Evolutionary conservation across 2,329 filamentous ascomycete genomes (phyloP), one percentile per base, ranked within the genome.

Genomic region (Teratosphaeria gauchensis): DNA sequence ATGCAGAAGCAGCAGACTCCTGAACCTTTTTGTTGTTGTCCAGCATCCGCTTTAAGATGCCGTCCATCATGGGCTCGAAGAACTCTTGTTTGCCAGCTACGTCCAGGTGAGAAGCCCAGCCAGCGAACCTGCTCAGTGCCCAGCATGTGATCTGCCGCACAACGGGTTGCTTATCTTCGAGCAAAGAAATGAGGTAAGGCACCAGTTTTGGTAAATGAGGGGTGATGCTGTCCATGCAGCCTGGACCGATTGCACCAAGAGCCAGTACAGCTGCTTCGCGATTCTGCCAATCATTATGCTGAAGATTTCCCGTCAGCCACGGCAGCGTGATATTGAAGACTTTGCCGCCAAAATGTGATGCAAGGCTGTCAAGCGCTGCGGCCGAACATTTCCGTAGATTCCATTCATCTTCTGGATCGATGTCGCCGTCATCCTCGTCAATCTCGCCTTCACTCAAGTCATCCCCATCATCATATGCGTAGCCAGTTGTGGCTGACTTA

Each of bases 21-120:
- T 99, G 94, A 0, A 99, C 94, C 72, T 92, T 91, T 79, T 99
- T 99, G 80, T 97, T 97, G 72, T 84, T 86, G 75, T 99, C 94
- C 53, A 99, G 80, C 94, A 99, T 99, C 70, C 92, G 89, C 61
- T 85, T 86, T 59, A 99, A 78, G 54, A 99, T 92, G 5, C 92
- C 94, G 63, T 96, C 92, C 91, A 99, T 96, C 82, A 97, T 89
- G 0, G 92, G 92, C 68, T 94, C 88, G 68, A 99, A 99, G 74
- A 84, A 96, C 59, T 84, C 82, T 56, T 86, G 82, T 69, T 87
- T 87, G 63, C 91, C 83, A 19, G 78, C 76, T 16, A 87, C 84
- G 28, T 82, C 76, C 24, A 96, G 81, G 62, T 86, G 84, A 4
- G 91, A 88, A 9, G 92, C 92, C 94, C 94, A 99, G 52, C 86